Base-by-base conservation (phyloP, 2,329 filamentous ascomycete genomes). In the Drechslerella coelobrocha region DNA sequence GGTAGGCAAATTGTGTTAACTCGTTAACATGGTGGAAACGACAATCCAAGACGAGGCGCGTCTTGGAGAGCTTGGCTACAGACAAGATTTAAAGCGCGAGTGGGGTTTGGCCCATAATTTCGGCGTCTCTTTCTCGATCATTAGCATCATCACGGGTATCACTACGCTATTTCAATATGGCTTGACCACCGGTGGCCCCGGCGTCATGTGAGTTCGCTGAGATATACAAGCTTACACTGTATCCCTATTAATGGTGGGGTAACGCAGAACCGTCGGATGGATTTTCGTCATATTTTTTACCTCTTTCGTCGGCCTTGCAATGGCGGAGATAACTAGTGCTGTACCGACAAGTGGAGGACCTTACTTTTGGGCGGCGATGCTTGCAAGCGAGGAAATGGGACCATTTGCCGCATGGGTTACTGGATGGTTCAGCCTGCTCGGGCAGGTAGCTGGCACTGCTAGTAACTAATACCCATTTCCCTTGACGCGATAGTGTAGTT, bases 21-120 rank as follows among this genome's bases (percentile, higher is more conserved):
- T 41, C 19, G 5, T 10, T 51, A 55, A 21, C n/a, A 68, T 68
- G 63, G 55, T 61, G 43, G 56, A 72, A 26, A 48, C 34, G 41
- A 29, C 34, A 51, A 57, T 47, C 43, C 76, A 77, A n/a, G 84
- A 85, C 76, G 83, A 84, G 75, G 78, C 80, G 60, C 81, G 81
- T 14, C 77, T 86, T 56, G 83, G 82, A 2, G 81, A 84, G 72
- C 81, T 86, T 74, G 85, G 85, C 0, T 87, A 87, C 76, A 83
- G 84, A 75, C 84, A 86, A 71, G 84, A 86, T 74, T 76, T 86
- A 72, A 81, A 81, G 34, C 80, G 84, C 52, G 83, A 85, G 76
- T 86, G 84, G 84, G 82, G 83, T 2, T 74, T 86, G 68, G 78
- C 83, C 55, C 84, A 86, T 74, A 86, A 86, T 75, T 86, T 86